These are phyloP conservation scores for Aegilops longissima DNA, from an alignment of 176 grass and related monocot genomes.

Conservation along the genomic window DNA sequence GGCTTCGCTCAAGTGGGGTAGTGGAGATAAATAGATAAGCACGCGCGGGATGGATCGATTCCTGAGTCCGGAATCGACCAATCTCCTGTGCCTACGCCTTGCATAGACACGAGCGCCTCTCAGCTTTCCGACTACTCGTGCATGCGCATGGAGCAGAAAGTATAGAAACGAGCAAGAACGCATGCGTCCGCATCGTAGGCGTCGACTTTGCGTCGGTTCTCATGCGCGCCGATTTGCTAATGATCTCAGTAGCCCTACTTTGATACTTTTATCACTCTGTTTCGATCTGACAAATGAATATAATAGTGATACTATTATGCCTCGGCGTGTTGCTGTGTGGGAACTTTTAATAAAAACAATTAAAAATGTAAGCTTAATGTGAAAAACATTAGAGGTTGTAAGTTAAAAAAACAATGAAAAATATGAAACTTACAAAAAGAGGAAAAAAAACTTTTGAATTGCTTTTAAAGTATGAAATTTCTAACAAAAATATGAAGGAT, in stretches of 20 bases:
- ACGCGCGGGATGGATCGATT: constrained; percentile 5
- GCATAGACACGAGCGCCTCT: neutral
- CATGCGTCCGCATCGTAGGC: neutral
- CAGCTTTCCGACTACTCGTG: neutral
- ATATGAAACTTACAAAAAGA: too few relatives aligned
- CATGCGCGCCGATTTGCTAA: neutral
- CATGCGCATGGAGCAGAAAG: neutral
- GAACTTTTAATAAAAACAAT: too few relatives aligned
- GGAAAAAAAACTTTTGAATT: too few relatives aligned
- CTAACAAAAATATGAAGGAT: too few relatives aligned
- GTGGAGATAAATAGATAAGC: neutral
- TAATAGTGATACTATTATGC: too few relatives aligned
- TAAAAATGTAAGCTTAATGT: too few relatives aligned
- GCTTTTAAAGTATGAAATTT: too few relatives aligned
- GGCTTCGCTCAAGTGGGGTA: neutral
- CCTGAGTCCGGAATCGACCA: neutral
- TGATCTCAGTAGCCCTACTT: neutral
- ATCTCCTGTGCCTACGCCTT: neutral
- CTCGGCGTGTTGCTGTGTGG: too few relatives aligned
- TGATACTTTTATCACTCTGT: neutral
- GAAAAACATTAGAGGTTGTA: too few relatives aligned
- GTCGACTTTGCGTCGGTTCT: neutral
- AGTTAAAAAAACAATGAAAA: too few relatives aligned
- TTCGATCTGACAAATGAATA: neutral
- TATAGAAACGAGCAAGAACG: neutral